Evolutionary conservation across 768 basidiomycete species (phyloP), one percentile per base, ranked within the genome.

Genomic region (Lactarius evosmus): DNA sequence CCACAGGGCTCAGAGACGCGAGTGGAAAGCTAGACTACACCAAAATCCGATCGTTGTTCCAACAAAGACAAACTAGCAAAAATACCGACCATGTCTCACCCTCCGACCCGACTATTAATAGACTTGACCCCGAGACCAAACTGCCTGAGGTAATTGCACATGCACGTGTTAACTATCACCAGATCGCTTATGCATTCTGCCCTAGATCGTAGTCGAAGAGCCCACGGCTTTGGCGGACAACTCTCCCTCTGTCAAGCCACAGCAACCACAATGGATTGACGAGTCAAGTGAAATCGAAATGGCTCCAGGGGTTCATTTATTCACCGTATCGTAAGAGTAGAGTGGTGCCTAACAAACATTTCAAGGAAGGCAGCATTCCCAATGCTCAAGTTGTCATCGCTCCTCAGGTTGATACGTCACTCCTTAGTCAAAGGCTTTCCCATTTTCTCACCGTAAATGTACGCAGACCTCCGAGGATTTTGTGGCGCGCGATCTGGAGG

Each of bases 31-130:
- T 69, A 27, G 68, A 69, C 53, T 69, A 61, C 32, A 33, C 49
- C 50, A 69, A 67, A 54, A 68, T 69, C 22, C 57, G 63, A 38
- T 65, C 62, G 19, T 51, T 67, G 30, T 69, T 69, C 40, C 30
- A 44, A 36, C 56, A 65, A 41, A 56, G 64, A 57, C 60, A 30
- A 25, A 11, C 36, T 6, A 56, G 38, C 4, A 19, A 41, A 19
- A 49, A 44, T 25, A 34, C 2, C 27, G 17, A 29, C 27, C 22
- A 40, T 4, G 12, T 22, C 59, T 19, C n/a, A 25, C 5, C 16
- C 40, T 56, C 36, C 7, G 59, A 61, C 27, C 3, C 36, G 16
- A 30, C 19, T 38, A 4, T 40, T 40, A 38, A 17, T 29, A 58
- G 49, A 11, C 34, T 38, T n/a, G 22, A 44, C 5, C 7, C 38